Base-by-base conservation (phyloP, 768 basidiomycete genomes). In the Lentinula boryana region DNA sequence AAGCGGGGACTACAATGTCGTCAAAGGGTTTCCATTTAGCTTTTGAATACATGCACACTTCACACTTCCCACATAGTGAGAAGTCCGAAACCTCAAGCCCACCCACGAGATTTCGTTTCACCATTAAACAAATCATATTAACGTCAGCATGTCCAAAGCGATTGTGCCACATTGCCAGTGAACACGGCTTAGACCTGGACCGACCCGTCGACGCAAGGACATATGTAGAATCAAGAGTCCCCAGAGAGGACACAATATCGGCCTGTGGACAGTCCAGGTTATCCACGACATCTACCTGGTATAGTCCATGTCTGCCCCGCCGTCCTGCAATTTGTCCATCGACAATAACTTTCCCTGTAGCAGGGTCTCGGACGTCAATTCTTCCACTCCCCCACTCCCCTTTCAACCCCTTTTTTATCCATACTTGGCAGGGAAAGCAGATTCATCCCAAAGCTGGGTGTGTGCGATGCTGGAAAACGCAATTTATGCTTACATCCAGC, bases 11-110 rank as follows among this genome's bases (percentile, higher is more conserved):
- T 6, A 62, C 43, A 7, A 58, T 36, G 6, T 58, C 61, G 40
- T 62, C 61, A 41, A 62, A 62, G 12, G 61, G 59, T n/a, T 40
- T 33, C 10, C 50, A 35, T 5, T 15, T 36, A 7, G 38, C 38
- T 16, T 54, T 54, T 35, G 15, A 27, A 40, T 7, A n/a, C 4
- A 54, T 12, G 38, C 53, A 54, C 16, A n/a, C 53, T 54, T 54
- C 32, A 10, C 53, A 54, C 8, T 36, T 35, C 8, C 53, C 53
- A 23, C 38, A 54, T 23, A 35, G 53, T 35, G 12, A 16, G 32
- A 15, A 18, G 31, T 54, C 53, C 8, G 32, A 16, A 12, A 54
- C 21, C n/a, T 35, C 38, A 5, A 54, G 53, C 2, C 53, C 53
- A 7, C 35, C 53, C 27, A 54, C 21, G 3, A 54, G 53, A 33